Conservation (phyloP, 345 rosid species). For the Eucalyptus microcorys region DNA sequence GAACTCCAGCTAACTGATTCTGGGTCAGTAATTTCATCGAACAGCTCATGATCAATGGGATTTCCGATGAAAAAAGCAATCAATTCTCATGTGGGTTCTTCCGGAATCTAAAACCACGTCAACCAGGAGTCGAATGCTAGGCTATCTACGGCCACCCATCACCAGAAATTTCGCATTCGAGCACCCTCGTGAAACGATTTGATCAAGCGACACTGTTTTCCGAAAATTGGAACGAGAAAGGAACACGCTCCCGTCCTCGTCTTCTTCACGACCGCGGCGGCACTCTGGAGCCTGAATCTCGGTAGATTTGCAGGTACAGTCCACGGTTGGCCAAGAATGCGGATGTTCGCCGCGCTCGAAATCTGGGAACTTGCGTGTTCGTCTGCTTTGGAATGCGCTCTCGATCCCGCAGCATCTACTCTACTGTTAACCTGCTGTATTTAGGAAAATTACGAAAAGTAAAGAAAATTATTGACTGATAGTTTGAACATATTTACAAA, state of each 20-base stretch:
- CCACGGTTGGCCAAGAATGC: background rate
- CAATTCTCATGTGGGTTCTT: background rate
- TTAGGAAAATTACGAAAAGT: background rate
- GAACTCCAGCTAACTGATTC: background rate
- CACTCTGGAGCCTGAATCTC: background rate
- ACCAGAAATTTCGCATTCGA: background rate
- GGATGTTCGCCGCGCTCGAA: background rate
- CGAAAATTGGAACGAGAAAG: background rate
- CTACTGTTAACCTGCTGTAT: background rate
- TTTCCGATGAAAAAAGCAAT: background rate
- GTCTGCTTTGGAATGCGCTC: background rate
- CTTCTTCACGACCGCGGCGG: background rate
- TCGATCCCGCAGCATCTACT: background rate
- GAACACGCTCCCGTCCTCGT: background rate
- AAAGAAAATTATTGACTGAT: background rate
- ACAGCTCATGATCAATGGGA: background rate
- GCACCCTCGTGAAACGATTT: background rate
- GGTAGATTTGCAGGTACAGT: background rate
- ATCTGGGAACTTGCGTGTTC: background rate
- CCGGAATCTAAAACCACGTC: background rate
- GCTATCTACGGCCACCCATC: background rate
- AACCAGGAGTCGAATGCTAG: background rate
- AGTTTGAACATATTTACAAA: background rate
- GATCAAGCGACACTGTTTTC: background rate
- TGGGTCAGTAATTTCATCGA: background rate